A percentile compares a stretch with the other conserved stretches of the same genome.
Evolutionary conservation across 805 yeast species (phyloP).

Genomic region (Candida incommunis): DNA sequence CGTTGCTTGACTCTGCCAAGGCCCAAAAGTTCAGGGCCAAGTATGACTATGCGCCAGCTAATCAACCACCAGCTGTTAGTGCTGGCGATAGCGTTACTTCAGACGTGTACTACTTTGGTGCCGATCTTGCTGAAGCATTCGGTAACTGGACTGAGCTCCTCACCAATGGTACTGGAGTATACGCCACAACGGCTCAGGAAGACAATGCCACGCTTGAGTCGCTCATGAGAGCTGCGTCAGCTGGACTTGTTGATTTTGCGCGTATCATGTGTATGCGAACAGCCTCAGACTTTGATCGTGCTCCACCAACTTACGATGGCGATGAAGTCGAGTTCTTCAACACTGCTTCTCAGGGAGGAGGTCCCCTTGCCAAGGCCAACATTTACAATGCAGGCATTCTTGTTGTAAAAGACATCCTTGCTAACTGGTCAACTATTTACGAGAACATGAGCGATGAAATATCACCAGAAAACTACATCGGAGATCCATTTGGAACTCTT

Average conservation of each 20-base stretch:
- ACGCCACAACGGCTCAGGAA: conserved; percentile 53
- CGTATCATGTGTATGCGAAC: conserved; percentile 49
- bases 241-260: conserved; percentile 41
- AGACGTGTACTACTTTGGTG: conserved; percentile 47
- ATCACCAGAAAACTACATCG: conserved; percentile 39
- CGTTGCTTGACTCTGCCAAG: conserved; percentile 30
- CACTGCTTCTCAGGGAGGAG: conserved; percentile 37
- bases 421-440: conserved; percentile 24
- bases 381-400: conserved; percentile 41
- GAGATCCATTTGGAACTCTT: conserved; percentile 44
- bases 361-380: conserved; percentile 33
- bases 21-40: conserved; percentile 33
- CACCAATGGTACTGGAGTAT: conserved; percentile 45
- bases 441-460: conserved; percentile 6
- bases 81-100: conserved; percentile 48
- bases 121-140: conserved; percentile 35
- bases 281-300: conserved; percentile 43
- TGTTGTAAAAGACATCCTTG: conserved; percentile 36
- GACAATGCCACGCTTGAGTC: conserved; percentile 54
- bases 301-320: conserved; percentile 31
- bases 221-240: conserved; percentile 36
- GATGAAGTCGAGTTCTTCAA: conserved; percentile 38
- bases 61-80: conserved; percentile 30
- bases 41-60: conserved; percentile 39
- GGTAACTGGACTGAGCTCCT: conserved; percentile 31